Conservation (phyloP, 2,329 filamentous ascomycete species). For the Didymella segeticola region DNA sequence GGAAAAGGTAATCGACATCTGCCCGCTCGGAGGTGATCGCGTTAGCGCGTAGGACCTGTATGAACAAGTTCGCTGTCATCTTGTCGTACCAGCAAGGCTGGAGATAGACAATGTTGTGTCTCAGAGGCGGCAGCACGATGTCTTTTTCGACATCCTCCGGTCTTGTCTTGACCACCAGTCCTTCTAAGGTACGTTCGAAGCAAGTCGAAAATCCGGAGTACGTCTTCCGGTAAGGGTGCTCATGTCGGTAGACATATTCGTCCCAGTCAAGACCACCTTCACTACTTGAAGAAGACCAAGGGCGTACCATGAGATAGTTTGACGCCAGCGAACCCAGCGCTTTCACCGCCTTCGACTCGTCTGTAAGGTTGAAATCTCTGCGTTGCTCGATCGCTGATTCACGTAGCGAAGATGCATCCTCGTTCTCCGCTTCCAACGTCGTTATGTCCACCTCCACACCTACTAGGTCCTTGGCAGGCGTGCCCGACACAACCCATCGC, state of each 20-base stretch:
- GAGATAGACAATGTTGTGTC: slow-evolving; percentile 74
- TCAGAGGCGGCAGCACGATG: slow-evolving; percentile 72
- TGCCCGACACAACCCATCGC: slow-evolving; percentile 90
- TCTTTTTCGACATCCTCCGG: slow-evolving; percentile 71
- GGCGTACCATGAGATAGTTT: slow-evolving; percentile 76
- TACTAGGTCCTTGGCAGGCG: slow-evolving; percentile 82
- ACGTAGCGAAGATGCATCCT: slow-evolving; percentile 33
- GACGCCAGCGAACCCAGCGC: slow-evolving; percentile 69
- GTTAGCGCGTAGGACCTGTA: slow-evolving; percentile 84
- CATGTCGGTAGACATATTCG: slow-evolving; percentile 68
- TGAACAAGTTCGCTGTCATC: slow-evolving; percentile 82
- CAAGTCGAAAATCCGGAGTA: slow-evolving; percentile 63
- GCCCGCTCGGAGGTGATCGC: slow-evolving; percentile 84
- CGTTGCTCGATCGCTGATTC: slow-evolving; percentile 49
- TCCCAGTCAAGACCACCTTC: slow-evolving; percentile 74
- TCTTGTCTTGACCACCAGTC: slow-evolving; percentile 80
- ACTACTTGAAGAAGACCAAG: slow-evolving; percentile 73
- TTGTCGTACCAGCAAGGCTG: slow-evolving; percentile 87
- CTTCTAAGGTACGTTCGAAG: slow-evolving; percentile 73
- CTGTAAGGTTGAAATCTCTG: slow-evolving; percentile 46
- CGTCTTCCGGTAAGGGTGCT: slow-evolving; percentile 59
- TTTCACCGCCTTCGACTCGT: slow-evolving; percentile 58
- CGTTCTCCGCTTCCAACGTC: slow-evolving; percentile 41
- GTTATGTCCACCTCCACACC: slow-evolving; percentile 70
- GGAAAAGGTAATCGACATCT: slow-evolving; percentile 89